Evolutionary conservation across 148 eudicot species (phyloP).

Genomic region (Vaccinium macrocarpon): DNA sequence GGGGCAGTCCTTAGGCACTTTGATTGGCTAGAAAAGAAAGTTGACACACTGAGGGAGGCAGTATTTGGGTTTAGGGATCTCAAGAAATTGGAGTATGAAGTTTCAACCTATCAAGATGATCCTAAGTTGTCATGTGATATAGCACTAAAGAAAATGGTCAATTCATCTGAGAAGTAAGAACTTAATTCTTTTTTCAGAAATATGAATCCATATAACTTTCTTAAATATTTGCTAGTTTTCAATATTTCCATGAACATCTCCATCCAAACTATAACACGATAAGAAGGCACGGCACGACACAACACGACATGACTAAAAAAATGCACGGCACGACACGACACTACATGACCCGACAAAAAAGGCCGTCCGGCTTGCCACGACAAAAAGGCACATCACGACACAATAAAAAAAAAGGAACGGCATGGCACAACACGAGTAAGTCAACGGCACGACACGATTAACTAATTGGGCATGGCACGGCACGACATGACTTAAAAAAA

Average conservation of each 20-base stretch:
- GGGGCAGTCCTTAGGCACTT: conserved; percentile 90
- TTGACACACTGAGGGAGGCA: conserved; percentile 75
- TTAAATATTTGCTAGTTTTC: neutral
- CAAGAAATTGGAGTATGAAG: conserved; percentile 67
- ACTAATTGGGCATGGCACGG: too few species aligned
- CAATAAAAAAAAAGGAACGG: too few species aligned
- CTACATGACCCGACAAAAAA: too few species aligned
- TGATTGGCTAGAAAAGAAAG: conserved; percentile 87
- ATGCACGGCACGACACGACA: too few species aligned
- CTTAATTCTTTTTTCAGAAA: neutral
- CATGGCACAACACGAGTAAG: too few species aligned
- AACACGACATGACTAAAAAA: too few species aligned
- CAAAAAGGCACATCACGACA: too few species aligned
- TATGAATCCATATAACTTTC: neutral
- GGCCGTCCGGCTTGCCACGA: too few species aligned
- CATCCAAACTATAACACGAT: too few species aligned
- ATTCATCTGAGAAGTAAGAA: conserved; percentile 71
- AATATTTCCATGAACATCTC: neutral
- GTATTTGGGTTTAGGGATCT: conserved; percentile 80
- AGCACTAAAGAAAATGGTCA: conserved; percentile 70
- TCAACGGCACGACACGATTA: too few species aligned
- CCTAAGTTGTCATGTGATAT: conserved; percentile 60
- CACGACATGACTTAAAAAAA: too few species aligned
- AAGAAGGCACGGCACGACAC: too few species aligned
- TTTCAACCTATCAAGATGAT: conserved; percentile 49